phyloP scores from a whole-genome alignment of 2,329 filamentous ascomycete genomes.

The Ascochyta clinopodiicola region DNA sequence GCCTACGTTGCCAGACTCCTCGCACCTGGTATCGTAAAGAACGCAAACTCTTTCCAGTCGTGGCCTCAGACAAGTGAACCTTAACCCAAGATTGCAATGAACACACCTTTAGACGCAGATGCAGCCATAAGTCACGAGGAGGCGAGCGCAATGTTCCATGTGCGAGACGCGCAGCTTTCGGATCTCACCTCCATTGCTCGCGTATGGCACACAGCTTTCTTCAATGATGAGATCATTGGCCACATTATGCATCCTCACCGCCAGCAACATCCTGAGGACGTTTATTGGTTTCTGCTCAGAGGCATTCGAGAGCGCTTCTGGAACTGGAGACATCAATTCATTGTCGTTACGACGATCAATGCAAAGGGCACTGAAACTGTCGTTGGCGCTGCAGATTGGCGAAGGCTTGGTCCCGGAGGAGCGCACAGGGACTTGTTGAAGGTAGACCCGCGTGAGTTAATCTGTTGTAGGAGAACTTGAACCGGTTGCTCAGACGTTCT shows the following conservation, averaged over 20 bases:
- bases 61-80: no score
- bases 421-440: conserved; percentile 17
- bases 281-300: conserved; percentile 38
- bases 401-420: conserved; percentile 33
- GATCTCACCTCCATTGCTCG: conserved; percentile 32
- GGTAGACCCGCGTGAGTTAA: conserved; percentile 28
- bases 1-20: no score
- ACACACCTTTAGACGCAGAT: no score
- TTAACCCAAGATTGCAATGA: no score
- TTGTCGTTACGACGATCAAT: conserved; percentile 25
- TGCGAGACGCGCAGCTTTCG: conserved; percentile 22
- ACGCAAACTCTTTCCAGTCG: no score
- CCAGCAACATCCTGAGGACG: conserved; percentile 33
- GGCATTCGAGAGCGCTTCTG: conserved; percentile 37
- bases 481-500: no score
- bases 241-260: conserved; percentile 42
- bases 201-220: conserved; percentile 37
- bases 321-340: conserved; percentile 39
- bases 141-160: not conserved
- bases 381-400: conserved; percentile 40
- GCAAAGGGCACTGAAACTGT: conserved; percentile 17
- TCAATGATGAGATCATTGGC: conserved; percentile 43
- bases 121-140: no score
- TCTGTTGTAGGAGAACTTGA: no score
- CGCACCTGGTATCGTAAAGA: no score